Percentiles rank a stretch among this genome's conserved stretches.
Conservation (phyloP, 345 rosid genomes). For the Populus tremula region DNA sequence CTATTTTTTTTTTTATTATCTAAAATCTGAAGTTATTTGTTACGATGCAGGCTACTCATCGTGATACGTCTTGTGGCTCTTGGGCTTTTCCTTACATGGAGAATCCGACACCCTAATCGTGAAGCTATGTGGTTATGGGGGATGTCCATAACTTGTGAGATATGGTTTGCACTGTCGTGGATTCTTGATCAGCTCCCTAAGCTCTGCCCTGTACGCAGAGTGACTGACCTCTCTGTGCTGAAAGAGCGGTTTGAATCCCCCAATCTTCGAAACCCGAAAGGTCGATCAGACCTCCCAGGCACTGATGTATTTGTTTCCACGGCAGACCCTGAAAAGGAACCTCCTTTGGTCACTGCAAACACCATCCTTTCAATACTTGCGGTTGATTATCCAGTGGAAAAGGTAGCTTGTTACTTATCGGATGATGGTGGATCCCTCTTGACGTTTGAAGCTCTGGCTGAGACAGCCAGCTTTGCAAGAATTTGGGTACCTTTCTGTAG, state of each 20-base stretch:
- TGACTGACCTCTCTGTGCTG: constrained; percentile 61
- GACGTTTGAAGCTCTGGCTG: constrained; percentile 73
- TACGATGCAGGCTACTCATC: constrained; percentile 50
- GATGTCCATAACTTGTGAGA: constrained; percentile 67
- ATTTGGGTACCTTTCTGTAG: constrained; percentile 79
- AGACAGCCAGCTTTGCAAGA: constrained; percentile 74
- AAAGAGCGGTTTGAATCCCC: constrained; percentile 69
- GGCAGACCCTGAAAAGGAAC: constrained; percentile 82
- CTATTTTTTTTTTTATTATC: background rate
- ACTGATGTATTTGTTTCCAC: constrained; percentile 75
- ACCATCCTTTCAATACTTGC: constrained; percentile 70
- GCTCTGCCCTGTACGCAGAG: constrained; percentile 74
- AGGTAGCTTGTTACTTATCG: constrained; percentile 70
- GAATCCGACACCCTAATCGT: constrained; percentile 61
- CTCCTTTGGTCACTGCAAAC: constrained; percentile 77
- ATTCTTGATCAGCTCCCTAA: constrained; percentile 73
- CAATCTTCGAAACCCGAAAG: constrained; percentile 69
- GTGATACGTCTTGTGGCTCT: constrained; percentile 58
- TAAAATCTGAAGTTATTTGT: constrained; percentile 1
- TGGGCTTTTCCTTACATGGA: constrained; percentile 65
- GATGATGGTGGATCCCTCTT: constrained; percentile 76
- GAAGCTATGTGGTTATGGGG: constrained; percentile 82
- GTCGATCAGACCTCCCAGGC: constrained; percentile 75
- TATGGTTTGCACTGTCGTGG: constrained; percentile 86
- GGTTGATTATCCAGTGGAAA: constrained; percentile 77